Evolutionary conservation across 2,329 filamentous ascomycete genomes (phyloP), one percentile per base, ranked within the genome.

Genomic region (Neofusicoccum sp.): DNA sequence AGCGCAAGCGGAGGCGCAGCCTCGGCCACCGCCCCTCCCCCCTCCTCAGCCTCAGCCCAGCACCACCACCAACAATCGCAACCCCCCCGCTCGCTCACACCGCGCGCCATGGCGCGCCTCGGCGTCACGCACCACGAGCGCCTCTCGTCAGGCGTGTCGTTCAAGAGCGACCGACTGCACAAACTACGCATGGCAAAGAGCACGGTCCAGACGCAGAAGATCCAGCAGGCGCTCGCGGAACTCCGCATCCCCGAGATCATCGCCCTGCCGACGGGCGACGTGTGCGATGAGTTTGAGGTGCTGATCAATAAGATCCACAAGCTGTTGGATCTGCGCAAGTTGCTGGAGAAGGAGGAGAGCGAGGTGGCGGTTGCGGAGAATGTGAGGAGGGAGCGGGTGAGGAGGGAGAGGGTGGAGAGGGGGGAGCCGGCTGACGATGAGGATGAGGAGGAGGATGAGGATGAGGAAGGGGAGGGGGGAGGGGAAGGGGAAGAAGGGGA

Each of bases 41-140:
- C 30, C 14, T 67, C 65, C 14, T 67, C 71, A 6, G 43, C 53
- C 67, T 72, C 66, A 66, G 64, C 68, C 65, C 65, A 71, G 68
- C 71, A 71, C 70, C 65, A 11, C n/a, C 69, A 64, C 67, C 74
- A 67, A 72, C 61, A 64, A 65, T 75, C 47, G 63, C 79, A 72
- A 66, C 79, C 63, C 64, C 77, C 62, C 66, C 76, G 68, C 66
- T 76, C 69, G 9, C 63, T 61, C 2, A 57, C 64, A 12, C 38
- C 80, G 59, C 86, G 87, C 69, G 86, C 88, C 73, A 86, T 97
- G 65, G 76, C 84, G 64, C 83, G 89, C 34, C 98, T 93, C 70
- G 95, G 93, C 64, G 89, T 99, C 8, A 85, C 89, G 6, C 86
- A 90, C 65, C 89, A 93, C 71, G 93, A 98, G 60, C 89, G 93